Conservation (phyloP, 1,284 basidiomycete genomes). For the Boletus mariae region DNA sequence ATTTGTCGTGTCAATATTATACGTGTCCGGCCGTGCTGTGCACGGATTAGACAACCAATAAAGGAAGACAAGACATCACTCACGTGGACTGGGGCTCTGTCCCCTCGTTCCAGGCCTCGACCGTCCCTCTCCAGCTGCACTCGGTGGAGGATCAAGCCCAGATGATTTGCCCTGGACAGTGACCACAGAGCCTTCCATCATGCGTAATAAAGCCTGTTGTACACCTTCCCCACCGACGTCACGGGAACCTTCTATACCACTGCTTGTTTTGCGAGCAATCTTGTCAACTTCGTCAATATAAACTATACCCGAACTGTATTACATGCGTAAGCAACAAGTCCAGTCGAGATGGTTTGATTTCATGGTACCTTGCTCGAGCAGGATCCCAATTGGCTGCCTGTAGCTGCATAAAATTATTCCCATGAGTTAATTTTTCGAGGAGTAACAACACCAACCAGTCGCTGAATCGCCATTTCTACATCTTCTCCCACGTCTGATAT, state of each 20-base stretch:
- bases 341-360: background rate
- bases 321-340: slow-evolving; percentile 7
- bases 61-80: slow-evolving; percentile 4
- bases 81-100: slow-evolving; percentile 24
- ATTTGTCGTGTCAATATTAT: slow-evolving; percentile 82
- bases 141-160: slow-evolving; percentile 42
- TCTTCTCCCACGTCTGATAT: slow-evolving; percentile 87
- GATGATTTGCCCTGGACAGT: slow-evolving; percentile 75
- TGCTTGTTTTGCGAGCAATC: slow-evolving; percentile 68
- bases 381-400: slow-evolving; percentile 88
- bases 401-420: slow-evolving; percentile 41
- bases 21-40: slow-evolving; percentile 63
- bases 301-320: slow-evolving; percentile 78
- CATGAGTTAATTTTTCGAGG: background rate
- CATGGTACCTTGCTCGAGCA: slow-evolving; percentile 61
- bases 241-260: slow-evolving; percentile 69
- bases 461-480: slow-evolving; percentile 85
- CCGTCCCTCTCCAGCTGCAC: slow-evolving; percentile 41
- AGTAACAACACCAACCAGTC: slow-evolving; percentile 51
- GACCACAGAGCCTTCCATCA: slow-evolving; percentile 90
- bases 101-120: slow-evolving; percentile 42
- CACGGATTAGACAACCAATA: background rate
- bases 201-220: slow-evolving; percentile 86
- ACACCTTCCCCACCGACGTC: slow-evolving; percentile 97
- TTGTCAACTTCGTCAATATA: slow-evolving; percentile 98